Percentiles rank a stretch among this genome's conserved stretches.
These are phyloP conservation scores for Candida vartiovaarae DNA, from an alignment of 805 yeast genomes.

Conservation along the genomic window DNA sequence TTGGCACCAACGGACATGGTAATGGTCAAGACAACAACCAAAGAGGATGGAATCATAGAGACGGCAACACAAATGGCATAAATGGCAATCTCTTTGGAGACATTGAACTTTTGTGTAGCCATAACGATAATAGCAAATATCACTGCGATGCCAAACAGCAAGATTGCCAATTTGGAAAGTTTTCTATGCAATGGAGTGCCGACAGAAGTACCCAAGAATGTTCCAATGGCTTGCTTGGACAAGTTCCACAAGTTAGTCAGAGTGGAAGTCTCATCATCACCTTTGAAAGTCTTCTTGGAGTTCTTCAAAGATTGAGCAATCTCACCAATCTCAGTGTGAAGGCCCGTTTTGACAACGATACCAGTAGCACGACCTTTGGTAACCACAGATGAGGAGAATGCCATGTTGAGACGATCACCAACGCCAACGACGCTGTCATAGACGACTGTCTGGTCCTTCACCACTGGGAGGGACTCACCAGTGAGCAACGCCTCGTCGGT, in stretches of 20 bases:
- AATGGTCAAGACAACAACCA: conserved; percentile 75
- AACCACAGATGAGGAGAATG: conserved; percentile 59
- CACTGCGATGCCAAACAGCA: conserved; percentile 71
- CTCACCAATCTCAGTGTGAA: conserved; percentile 65
- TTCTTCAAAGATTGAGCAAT: conserved; percentile 56
- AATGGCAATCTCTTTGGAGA: conserved; percentile 75
- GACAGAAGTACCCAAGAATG: conserved; percentile 63
- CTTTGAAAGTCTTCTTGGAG: conserved; percentile 34
- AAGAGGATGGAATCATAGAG: conserved; percentile 77
- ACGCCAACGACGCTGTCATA: conserved; percentile 44
- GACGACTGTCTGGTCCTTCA: conserved; percentile 39
- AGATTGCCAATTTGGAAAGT: conserved; percentile 69
- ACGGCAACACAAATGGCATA: conserved; percentile 80
- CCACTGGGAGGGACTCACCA: conserved; percentile 61
- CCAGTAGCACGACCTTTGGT: conserved; percentile 73
- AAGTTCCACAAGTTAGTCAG: conserved; percentile 33
- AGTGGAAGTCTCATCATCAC: conserved; percentile 33
- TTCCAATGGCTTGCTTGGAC: conserved; percentile 48
- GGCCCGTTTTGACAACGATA: conserved; percentile 60
- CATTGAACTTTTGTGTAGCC: conserved; percentile 73
- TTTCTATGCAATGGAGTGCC: conserved; percentile 82
- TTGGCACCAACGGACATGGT: conserved; percentile 82
- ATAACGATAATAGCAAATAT: conserved; percentile 78
- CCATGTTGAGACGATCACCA: conserved; percentile 71
- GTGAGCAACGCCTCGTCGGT: conserved; percentile 63